Conservation (phyloP, 2,329 filamentous ascomycete species). For the Emergomyces pasteurianus region DNA sequence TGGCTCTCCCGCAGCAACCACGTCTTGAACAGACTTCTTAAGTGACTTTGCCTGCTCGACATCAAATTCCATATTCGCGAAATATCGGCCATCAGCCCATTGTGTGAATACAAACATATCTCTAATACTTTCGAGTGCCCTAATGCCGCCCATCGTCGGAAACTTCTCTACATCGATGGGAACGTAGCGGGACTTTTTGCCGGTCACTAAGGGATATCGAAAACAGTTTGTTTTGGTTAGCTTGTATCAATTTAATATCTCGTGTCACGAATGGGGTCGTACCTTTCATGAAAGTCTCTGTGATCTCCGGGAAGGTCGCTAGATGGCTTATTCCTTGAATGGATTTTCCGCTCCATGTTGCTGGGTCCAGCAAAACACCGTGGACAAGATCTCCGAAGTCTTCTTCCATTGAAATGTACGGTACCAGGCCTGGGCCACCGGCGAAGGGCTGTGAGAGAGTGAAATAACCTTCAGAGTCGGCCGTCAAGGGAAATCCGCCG, state of each 20-base stretch:
- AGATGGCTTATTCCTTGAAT: not conserved
- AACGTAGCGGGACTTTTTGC: constrained; percentile 1
- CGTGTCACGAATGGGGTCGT: not conserved
- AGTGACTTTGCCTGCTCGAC: not conserved
- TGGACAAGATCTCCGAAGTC: constrained; percentile 3
- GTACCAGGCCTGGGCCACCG: not conserved
- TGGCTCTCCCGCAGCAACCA: not conserved
- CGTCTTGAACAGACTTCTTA: not conserved
- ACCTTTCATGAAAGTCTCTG: constrained; percentile 1
- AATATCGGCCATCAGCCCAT: not conserved
- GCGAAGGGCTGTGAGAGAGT: not conserved
- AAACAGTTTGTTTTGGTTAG: not conserved
- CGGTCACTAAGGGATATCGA: not conserved
- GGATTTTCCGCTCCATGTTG: not conserved
- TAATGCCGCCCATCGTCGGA: not conserved
- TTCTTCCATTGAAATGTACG: constrained; percentile 1
- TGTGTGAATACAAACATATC: not conserved
- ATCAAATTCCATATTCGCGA: not conserved
- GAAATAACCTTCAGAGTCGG: constrained; percentile 1
- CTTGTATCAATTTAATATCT: not conserved
- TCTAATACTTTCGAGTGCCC: not conserved
- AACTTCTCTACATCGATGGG: not conserved
- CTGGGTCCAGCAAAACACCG: not conserved
- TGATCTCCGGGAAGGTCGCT: not conserved
- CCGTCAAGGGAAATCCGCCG: not conserved